A percentile compares a stretch with the other conserved stretches of the same genome.
These are phyloP conservation scores for Colletotrichum tofieldiae DNA, from an alignment of 2,329 filamentous ascomycete species.

Conservation along the genomic window DNA sequence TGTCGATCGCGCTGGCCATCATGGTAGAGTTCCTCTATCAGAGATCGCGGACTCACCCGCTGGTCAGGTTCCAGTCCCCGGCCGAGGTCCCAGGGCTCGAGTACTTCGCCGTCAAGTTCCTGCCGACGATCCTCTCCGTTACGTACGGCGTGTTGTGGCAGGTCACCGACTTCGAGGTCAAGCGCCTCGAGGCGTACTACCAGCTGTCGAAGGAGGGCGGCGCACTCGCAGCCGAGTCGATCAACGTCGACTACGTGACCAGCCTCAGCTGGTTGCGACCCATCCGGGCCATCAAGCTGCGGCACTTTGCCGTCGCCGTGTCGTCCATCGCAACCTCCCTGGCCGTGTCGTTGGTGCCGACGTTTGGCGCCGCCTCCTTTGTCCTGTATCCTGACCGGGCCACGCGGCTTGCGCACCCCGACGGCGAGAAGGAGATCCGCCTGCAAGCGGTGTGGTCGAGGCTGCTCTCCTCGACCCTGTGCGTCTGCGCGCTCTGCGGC, in stretches of 20 bases:
- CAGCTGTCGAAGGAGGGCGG: constrained; percentile 74
- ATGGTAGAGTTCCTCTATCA: constrained; percentile 71
- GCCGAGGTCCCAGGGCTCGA: constrained; percentile 64
- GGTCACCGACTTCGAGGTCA: constrained; percentile 76
- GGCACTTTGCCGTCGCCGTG: constrained; percentile 78
- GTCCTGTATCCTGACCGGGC: constrained; percentile 68
- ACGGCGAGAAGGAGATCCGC: constrained; percentile 66
- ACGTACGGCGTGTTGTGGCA: constrained; percentile 77
- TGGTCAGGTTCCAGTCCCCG: constrained; percentile 67
- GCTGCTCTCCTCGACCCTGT: constrained; percentile 69
- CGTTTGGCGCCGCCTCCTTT: constrained; percentile 76
- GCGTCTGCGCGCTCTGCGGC: constrained; percentile 72
- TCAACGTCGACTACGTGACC: constrained; percentile 83
- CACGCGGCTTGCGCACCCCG: constrained; percentile 59
- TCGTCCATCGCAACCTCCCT: constrained; percentile 77
- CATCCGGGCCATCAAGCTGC: constrained; percentile 72
- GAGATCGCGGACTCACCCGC: constrained; percentile 59
- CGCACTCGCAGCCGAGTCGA: constrained; percentile 74
- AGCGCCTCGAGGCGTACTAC: constrained; percentile 77
- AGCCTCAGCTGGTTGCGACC: constrained; percentile 77
- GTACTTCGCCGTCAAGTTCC: constrained; percentile 76
- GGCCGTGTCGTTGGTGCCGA: constrained; percentile 78
- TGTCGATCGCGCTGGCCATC: constrained; percentile 68
- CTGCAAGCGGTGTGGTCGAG: constrained; percentile 74
- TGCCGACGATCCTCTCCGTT: constrained; percentile 74